phyloP scores from a whole-genome alignment of 441 rosid genomes.

The Populus hybrid region DNA sequence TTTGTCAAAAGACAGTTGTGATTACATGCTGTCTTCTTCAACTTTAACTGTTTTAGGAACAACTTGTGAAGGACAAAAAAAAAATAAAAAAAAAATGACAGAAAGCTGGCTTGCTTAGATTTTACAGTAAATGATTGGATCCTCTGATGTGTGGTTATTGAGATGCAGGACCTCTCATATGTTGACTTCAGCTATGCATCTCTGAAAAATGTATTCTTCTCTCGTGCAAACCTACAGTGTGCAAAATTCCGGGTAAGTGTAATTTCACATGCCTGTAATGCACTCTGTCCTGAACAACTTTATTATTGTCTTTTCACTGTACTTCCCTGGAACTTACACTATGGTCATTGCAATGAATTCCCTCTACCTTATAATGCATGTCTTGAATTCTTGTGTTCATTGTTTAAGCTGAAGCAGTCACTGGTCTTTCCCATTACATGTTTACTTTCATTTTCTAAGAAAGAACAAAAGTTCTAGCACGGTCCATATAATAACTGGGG shows the following conservation, averaged over 20 bases:
- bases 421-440: background rate
- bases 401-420: background rate
- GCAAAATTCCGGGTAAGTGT: constrained; percentile 80
- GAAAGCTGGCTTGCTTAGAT: background rate
- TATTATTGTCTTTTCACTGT: background rate
- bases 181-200: constrained; percentile 91
- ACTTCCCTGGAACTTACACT: background rate
- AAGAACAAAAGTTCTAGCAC: background rate
- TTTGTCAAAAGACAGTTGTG: background rate
- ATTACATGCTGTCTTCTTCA: background rate
- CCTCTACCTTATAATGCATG: background rate
- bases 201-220: constrained; percentile 85
- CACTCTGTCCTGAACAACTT: background rate
- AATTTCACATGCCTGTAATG: background rate
- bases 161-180: constrained; percentile 71
- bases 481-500: background rate
- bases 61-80: background rate
- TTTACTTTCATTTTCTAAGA: background rate
- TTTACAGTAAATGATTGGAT: constrained; percentile 1
- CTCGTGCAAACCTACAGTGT: constrained; percentile 83
- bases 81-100: too few relatives aligned
- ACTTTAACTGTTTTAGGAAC: background rate
- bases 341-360: background rate
- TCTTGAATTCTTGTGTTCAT: background rate
- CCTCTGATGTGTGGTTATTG: constrained; percentile 12